Evolutionary conservation across 2,329 filamentous ascomycete genomes (phyloP), one percentile per base, ranked within the genome.

Genomic region (Allantophomopsis lycopodina): DNA sequence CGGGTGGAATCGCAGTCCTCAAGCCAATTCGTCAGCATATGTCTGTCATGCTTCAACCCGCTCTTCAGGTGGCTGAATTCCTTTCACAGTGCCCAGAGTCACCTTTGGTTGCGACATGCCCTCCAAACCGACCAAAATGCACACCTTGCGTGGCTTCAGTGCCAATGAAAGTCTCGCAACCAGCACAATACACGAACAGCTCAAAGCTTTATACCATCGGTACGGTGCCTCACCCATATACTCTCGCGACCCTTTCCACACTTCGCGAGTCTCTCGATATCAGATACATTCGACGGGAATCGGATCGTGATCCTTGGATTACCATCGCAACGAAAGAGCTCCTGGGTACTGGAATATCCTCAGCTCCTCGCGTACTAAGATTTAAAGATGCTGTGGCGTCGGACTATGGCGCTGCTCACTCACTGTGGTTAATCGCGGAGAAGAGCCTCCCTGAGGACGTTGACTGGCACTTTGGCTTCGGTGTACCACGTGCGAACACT

Each of bases 161-260:
- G 23, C 69, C 73, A 0, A 69, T 86, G 60, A 73, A 71, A 38
- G 71, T 94, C 48, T 65, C 68, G n/a, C 80, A 78, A 1, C 73
- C 77, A 2, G 60, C 71, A 3, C 62, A 69, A 14, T 91, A 85
- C 58, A 71, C 71, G 40, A 94, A 95, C 58, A 71, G 69, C 4
- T 78, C 79, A 12, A 68, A 66, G 2, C 55, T 81, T 13, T 96
- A 87, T 63, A 86, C 82, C 2, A 83, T 98, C 46, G 87, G 82
- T 43, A 83, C 79, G 1, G 80, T 96, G 11, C 89, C 89, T 0
- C 91, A 98, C 56, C 91, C 91, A 0, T 94, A 87, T 64, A 95
- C 88, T 1, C 68, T 86, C 33, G 72, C 78, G 40, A 73, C 76
- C 11, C 65, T 96, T 14, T 69, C 76, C 42, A 69, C 76, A 46